phyloP scores from a whole-genome alignment of 2,329 filamentous ascomycete species.

The Colletotrichum sp. region DNA sequence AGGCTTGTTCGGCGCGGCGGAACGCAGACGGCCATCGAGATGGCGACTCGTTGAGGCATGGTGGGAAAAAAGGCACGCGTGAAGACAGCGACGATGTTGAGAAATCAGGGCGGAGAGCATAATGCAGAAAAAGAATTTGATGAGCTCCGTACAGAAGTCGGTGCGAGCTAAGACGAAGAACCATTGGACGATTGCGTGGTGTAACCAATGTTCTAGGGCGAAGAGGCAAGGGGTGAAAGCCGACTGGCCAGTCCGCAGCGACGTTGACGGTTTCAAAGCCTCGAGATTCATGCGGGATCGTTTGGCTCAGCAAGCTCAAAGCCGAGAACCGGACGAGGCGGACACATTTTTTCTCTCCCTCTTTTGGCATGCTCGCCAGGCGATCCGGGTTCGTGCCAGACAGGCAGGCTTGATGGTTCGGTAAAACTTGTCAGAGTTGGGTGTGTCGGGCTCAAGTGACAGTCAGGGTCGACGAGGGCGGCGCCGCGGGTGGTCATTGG shows the following conservation, averaged over 20 bases:
- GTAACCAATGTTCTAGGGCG: not conserved
- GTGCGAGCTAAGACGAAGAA: not conserved
- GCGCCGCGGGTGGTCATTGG: not conserved
- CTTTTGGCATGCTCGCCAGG: not conserved
- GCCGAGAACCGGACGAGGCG: conserved; percentile 16
- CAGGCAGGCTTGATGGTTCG: not conserved
- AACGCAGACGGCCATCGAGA: not conserved
- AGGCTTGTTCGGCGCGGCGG: not conserved
- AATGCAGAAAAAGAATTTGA: not conserved
- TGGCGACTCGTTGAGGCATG: not conserved
- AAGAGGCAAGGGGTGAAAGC: not conserved
- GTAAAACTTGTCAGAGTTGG: conserved; percentile 1
- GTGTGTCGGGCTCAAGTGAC: not conserved
- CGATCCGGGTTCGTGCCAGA: not conserved
- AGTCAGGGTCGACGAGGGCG: not conserved
- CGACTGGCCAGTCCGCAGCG: conserved; percentile 2
- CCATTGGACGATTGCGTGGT: conserved; percentile 5
- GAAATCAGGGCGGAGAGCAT: not conserved
- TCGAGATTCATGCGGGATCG: conserved; percentile 5
- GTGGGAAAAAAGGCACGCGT: not conserved
- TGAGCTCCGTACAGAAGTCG: not conserved
- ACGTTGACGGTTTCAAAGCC: conserved; percentile 10
- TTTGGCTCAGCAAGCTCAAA: not conserved
- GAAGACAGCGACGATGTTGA: not conserved
- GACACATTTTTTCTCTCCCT: not conserved